Evolutionary conservation across 306 rosid species (phyloP), one percentile per base, ranked within the genome.

Genomic region (Trichosanthes truncata): DNA sequence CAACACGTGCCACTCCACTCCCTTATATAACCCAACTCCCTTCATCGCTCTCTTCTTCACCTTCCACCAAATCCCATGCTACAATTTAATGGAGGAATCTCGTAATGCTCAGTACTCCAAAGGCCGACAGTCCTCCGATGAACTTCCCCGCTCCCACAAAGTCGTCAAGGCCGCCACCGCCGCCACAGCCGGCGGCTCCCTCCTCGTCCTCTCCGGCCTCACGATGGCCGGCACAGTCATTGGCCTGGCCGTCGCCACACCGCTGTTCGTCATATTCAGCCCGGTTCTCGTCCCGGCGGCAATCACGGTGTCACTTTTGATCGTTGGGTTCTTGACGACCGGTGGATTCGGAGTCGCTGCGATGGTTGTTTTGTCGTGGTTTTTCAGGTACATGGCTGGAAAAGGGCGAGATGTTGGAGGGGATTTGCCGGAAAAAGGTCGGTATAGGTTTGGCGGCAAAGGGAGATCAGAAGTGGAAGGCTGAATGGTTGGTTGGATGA

Each of bases 231-330:
- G 76, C 0, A 89, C 97, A 0, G 92, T 92, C 18, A 85, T 94
- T 0, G 87, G 82, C 0, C 81, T 94, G 31, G 86, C 97, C 55
- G 29, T 90, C 0, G 87, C 76, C 1, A 92, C 93, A 0, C 98
- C 97, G 0, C 81, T 94, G 59, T 84, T 94, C 0, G 91, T 92
- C 25, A 80, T 94, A n/a, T 94, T 92, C 89, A 94, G 98, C 12
- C 98, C 97, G 1, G 93, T 92, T 25, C 87, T 94, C 0, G 88
- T 94, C 1, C 97, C 98, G 0, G 92, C 98, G 0, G 77, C 84
- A 23, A 79, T 88, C 9, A 29, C 89, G 0, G 84, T 82, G 4
- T 75, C 83, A 0, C 82, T 94, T 1, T 18, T 94, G 18, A 31
- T 81, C 11, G 5, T 78, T 4, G 98, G 98, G 43, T 94, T 94